Base-by-base conservation (phyloP, 1,284 basidiomycete species). In the Moniliophthora roreri region DNA sequence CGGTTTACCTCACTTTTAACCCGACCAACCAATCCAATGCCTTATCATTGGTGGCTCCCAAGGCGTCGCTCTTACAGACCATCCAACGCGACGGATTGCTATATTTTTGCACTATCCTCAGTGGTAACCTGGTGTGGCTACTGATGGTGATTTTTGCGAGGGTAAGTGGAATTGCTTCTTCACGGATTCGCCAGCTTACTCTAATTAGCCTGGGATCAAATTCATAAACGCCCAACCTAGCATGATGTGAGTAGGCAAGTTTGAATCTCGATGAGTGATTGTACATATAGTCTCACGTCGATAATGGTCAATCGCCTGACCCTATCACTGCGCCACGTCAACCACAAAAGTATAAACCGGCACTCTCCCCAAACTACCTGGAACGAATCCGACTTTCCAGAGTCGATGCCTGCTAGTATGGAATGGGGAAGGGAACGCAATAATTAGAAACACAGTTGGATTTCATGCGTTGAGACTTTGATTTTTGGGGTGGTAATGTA, bases 81-180 rank as follows among this genome's bases (percentile, higher is more conserved):
- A 65, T 67, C 28, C 58, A 58, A 11, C 53, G 61, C 35, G 66
- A 67, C 38, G 64, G 66, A 1, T 53, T 58, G 6, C 18, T 66
- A 2, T 67, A 66, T 46, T 67, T 67, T 39, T 62, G 54, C 21
- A 60, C 60, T 32, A 66, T 67, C 21, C 52, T 67, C 4, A 62
- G 62, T 0, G 64, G 64, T 0, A 67, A 65, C 40, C 49, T 64
- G 24, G 57, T 64, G 1, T 67, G 64, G 66, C 63, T 67, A 60
- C 56, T 59, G 2, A 57, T 66, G 38, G 60, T 60, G 15, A 50
- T 66, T 8, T 44, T 53, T 50, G 60, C 55, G 36, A 54, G 64
- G 23, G 64, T 64, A 49, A 18, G 63, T 58, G 2, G 9, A 5
- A 13, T 10, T 15, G 18, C 21, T 13, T 46, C 21, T 23, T 21